phyloP scores from a whole-genome alignment of 208 protist species.

The Leishmania arabica region DNA sequence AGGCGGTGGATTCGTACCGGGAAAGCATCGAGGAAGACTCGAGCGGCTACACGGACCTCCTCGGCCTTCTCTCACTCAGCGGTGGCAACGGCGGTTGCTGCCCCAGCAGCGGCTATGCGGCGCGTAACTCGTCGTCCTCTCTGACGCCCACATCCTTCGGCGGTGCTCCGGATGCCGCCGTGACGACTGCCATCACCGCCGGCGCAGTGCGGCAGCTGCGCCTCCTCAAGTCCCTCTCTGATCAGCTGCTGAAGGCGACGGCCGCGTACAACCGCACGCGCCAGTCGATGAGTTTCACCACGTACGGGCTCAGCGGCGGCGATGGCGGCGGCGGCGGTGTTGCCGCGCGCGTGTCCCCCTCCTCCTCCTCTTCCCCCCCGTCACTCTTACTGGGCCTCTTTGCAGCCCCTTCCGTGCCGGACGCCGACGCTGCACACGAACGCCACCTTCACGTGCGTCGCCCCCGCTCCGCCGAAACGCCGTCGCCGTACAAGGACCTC shows the following conservation, averaged over 20 bases:
- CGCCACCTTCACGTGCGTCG: background rate
- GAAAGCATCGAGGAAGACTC: constrained; percentile 29
- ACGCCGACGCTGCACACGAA: background rate
- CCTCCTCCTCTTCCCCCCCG: constrained; percentile 6
- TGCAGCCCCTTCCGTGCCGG: background rate
- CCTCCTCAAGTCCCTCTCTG: constrained; percentile 22
- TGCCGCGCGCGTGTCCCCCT: constrained; percentile 3
- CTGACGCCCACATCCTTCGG: background rate
- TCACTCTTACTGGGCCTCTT: constrained; percentile 10
- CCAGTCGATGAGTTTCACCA: constrained; percentile 4
- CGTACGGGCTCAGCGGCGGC: background rate
- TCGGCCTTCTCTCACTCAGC: constrained; percentile 21
- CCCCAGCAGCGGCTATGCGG: background rate
- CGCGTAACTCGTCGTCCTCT: background rate
- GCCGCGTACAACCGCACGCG: constrained; percentile 30
- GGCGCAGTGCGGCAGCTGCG: constrained; percentile 31
- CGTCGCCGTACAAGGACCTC: background rate
- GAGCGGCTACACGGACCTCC: constrained; percentile 36
- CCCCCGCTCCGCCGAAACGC: background rate
- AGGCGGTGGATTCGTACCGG: constrained; percentile 40
- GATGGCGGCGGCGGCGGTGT: background rate
- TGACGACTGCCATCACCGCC: constrained; percentile 8
- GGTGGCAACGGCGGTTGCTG: background rate
- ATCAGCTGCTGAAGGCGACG: constrained; percentile 24
- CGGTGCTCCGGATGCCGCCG: background rate